Evolutionary conservation across 208 protist species (phyloP), one percentile per base, ranked within the genome.

Genomic region (Jaenimonas drosophilae): DNA sequence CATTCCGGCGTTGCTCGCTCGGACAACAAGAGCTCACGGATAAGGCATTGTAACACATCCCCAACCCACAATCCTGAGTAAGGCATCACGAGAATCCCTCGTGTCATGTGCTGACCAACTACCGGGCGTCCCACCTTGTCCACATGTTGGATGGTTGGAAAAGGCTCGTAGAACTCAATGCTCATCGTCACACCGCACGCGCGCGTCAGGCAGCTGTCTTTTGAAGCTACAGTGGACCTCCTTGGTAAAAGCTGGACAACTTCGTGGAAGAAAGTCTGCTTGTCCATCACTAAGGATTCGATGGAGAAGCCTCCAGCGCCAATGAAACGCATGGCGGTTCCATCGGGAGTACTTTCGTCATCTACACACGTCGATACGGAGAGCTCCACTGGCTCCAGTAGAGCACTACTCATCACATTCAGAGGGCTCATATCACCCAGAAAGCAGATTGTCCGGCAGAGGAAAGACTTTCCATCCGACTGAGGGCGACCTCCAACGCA

Each of bases 91-190:
- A 88, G 50, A 17, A 92, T 41, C 20, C 61, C 74, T 45, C 71
- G 68, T 0, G 84, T 79, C 28, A 92, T 54, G 49, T 88, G 80
- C 0, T 53, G 47, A 2, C 56, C 55, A 9, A 47, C 38, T 14
- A 52, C 49, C 7, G 55, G 37, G 24, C 25, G 30, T 4, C 78
- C 84, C 9, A 55, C 49, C 21, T 62, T 48, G 32, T 67, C 55
- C 2, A 92, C 79, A 58, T 92, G 84, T 16, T 44, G 52, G 19
- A 75, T 34, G n/a, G 26, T 37, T 0, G 76, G 65, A 4, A 88
- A 66, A 2, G 76, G 74, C 2, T 54, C 38, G 37, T 75, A 71
- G 51, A 87, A 83, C 60, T 92, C 65, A n/a, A 87, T 36, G 31
- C 21, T 57, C 27, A 88, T 49, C 11, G 50, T 54, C 11, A 85